Evolutionary conservation across 2,329 filamentous ascomycete species (phyloP).

Genomic region (Orbilia javanica): DNA sequence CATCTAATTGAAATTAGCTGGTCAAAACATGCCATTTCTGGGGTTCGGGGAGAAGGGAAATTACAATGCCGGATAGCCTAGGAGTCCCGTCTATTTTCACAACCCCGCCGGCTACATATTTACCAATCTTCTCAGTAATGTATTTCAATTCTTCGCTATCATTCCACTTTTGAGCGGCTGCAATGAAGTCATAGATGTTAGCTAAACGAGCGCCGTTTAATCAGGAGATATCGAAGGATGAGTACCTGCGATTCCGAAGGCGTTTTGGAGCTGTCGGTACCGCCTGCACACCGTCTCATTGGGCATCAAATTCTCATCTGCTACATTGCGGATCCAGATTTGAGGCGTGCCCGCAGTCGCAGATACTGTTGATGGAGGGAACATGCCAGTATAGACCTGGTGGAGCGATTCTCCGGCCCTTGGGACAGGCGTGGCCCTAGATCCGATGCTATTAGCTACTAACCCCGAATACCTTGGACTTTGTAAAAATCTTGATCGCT

Average conservation of each 20-base stretch:
- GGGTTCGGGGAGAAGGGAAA: background rate
- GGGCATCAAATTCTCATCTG: constrained; percentile 83
- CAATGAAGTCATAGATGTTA: constrained; percentile 59
- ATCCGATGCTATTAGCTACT: background rate
- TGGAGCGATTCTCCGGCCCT: constrained; percentile 83
- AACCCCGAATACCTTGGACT: background rate
- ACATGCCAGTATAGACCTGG: constrained; percentile 80
- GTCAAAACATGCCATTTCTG: background rate
- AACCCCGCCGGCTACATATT: constrained; percentile 86
- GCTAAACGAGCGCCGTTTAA: background rate
- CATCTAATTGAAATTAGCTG: constrained; percentile 68
- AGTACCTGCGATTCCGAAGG: constrained; percentile 56
- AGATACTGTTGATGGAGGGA: constrained; percentile 71
- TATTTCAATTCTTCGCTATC: constrained; percentile 83
- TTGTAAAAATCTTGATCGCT: background rate
- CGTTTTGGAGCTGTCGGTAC: constrained; percentile 75
- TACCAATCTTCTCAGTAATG: constrained; percentile 80
- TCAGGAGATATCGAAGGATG: constrained; percentile 69
- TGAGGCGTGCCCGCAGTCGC: constrained; percentile 62
- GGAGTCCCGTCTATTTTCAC: constrained; percentile 83
- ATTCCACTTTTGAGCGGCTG: constrained; percentile 80
- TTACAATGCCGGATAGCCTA: constrained; percentile 79
- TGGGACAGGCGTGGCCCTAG: constrained; percentile 75
- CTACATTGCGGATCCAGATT: constrained; percentile 63
- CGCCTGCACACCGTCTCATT: constrained; percentile 81